Base-by-base conservation (phyloP, 108 stramenopile species). In the Cylindrotheca fusiformis region DNA sequence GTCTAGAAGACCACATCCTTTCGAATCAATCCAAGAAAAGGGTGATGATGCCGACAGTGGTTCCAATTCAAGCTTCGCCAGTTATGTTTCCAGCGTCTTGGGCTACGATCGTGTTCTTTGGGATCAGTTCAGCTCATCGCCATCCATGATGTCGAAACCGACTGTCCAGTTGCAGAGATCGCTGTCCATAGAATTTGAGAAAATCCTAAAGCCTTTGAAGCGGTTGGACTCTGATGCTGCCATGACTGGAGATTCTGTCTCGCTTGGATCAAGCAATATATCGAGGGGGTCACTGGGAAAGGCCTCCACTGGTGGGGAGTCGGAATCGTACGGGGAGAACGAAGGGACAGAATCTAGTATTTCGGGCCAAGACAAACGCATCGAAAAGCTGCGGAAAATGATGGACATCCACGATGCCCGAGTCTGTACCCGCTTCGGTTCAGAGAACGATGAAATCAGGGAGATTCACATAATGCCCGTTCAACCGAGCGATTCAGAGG, bases 11-110 rank as follows among this genome's bases (percentile, higher is more conserved):
- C 32, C 63, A n/a, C n/a, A n/a, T 1, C 63, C 29, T 25, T 23
- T 12, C 5, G 44, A 48, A 24, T 18, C 32, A 18, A 25, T 22
- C 1, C 18, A 0, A 0, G 60, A 61, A 14, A 61, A 23, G 26
- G 17, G 10, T 3, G 52, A 53, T 22, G 48, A 41, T 27, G 65
- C 52, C 27, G 58, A 72, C 26, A 58, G 49, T 36, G 63, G 32
- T n/a, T 72, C 71, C 0, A 29, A 31, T 31, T 83, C 81, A 18
- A 80, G 82, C 31, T 70, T 70, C 49, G 71, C 60, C 19, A 83
- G 76, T 41, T 60, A 69, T 22, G 31, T 77, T 36, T 77, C 67
- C 8, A 66, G 74, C 23, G 12, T 62, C 25, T 53, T 68, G 33
- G 77, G 81, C 12, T 79, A 64, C 29, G 78, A 79, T 33, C 51